Base-by-base conservation (phyloP, 495 filamentous ascomycete genomes). In the Cudoniella acicularis region DNA sequence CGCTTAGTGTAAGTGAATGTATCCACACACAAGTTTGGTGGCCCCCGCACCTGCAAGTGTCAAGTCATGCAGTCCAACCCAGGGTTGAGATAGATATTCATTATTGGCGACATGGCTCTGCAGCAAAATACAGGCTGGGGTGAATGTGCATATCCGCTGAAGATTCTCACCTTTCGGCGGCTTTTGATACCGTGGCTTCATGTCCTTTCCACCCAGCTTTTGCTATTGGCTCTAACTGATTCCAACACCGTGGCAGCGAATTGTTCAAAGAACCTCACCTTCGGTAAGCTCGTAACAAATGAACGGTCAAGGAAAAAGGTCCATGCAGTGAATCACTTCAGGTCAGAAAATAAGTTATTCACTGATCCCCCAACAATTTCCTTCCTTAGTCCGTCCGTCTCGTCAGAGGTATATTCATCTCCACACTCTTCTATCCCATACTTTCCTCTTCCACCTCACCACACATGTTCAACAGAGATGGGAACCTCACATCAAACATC, bases 401-500 rank as follows among this genome's bases (percentile, higher is more conserved):
- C n/a, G n/a, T n/a, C n/a, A n/a, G n/a, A n/a, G n/a, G n/a, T n/a
- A n/a, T n/a, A n/a, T n/a, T n/a, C n/a, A n/a, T n/a, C n/a, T n/a
- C n/a, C n/a, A n/a, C n/a, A n/a, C n/a, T n/a, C n/a, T n/a, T n/a
- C n/a, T n/a, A n/a, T n/a, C n/a, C n/a, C n/a, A n/a, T n/a, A n/a
- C n/a, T n/a, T n/a, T n/a, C n/a, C n/a, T n/a, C n/a, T n/a, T n/a
- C n/a, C n/a, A n/a, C n/a, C n/a, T 8, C 22, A 52, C 17, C 23
- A 23, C 2, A 2, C 24, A n/a, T 48, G 13, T 70, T 23, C 61
- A 68, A 25, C 62, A 70, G 9, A 68, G 62, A 6, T 11, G 27
- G 3, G 4, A 8, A 21, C 43, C n/a, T 6, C 18, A 17, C 4
- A 46, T 46, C 43, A 46, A 21, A 21, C 36, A 16, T n/a, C 11